These are phyloP conservation scores for Trichoderma sp. DNA, from an alignment of 2,329 filamentous ascomycete species.

Conservation along the genomic window DNA sequence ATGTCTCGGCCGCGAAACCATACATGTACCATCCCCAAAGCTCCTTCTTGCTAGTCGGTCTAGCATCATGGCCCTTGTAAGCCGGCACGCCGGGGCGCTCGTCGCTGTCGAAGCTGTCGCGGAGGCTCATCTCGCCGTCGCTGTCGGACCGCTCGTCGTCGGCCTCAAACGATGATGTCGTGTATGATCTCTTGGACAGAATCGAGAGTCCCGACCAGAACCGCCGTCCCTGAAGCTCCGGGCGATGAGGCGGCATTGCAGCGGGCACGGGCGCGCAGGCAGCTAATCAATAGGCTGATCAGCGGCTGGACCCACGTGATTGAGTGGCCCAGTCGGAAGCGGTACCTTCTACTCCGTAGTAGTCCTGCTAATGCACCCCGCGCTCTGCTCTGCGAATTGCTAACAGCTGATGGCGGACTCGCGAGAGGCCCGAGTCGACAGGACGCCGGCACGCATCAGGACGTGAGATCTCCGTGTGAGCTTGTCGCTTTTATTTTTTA, in stretches of 20 bases:
- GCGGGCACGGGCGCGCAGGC: not conserved
- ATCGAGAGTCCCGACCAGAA: constrained; percentile 53
- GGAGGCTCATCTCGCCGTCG: constrained; percentile 39
- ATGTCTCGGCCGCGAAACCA: constrained; percentile 94
- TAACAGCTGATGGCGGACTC: not conserved
- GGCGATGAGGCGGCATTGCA: constrained; percentile 38
- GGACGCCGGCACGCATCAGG: constrained; percentile 1
- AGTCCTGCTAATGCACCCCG: constrained; percentile 23
- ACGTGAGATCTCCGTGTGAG: not conserved
- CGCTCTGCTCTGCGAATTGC: constrained; percentile 6
- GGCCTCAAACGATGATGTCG: constrained; percentile 65
- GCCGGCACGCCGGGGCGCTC: constrained; percentile 45
- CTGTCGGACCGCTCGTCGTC: constrained; percentile 65
- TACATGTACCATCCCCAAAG: constrained; percentile 94
- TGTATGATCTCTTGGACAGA: constrained; percentile 58
- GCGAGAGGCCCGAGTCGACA: not conserved
- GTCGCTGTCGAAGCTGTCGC: constrained; percentile 42
- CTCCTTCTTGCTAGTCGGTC: constrained; percentile 86
- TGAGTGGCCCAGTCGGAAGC: constrained; percentile 19
- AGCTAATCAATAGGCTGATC: not conserved
- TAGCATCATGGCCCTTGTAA: constrained; percentile 82
- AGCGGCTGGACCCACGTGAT: constrained; percentile 18
- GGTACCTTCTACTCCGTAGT: too few relatives aligned
- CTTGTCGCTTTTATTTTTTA: not conserved
- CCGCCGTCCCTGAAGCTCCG: constrained; percentile 43